These are phyloP conservation scores for Microcos paniculata DNA, from an alignment of 345 rosid species.

Conservation along the genomic window DNA sequence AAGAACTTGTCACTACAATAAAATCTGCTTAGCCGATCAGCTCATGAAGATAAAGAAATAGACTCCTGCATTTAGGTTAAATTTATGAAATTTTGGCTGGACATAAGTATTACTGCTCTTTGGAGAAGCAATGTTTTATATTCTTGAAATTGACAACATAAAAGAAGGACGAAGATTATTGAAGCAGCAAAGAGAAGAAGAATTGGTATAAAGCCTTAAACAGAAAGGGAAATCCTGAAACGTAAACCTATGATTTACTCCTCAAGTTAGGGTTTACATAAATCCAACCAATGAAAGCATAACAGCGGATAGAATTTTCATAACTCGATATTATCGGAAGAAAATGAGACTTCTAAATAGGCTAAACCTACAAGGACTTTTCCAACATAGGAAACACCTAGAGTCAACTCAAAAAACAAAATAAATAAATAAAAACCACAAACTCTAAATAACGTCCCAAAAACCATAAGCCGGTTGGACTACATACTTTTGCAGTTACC, in stretches of 20 bases:
- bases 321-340: neutral
- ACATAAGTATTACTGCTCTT: neutral
- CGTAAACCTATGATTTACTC: neutral
- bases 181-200: neutral
- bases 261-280: neutral
- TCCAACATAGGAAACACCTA: neutral
- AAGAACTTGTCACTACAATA: neutral
- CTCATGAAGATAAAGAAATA: neutral
- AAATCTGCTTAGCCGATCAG: neutral
- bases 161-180: neutral
- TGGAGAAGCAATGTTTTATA: neutral
- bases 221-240: neutral
- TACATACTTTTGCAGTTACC: neutral
- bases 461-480: neutral
- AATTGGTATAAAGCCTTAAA: neutral
- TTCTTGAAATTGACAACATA: neutral
- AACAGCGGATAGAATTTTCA: neutral
- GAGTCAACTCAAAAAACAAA: neutral
- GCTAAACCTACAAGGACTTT: neutral
- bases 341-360: neutral
- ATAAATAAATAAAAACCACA: no score
- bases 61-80: neutral
- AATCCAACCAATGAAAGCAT: neutral
- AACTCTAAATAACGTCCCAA: neutral
- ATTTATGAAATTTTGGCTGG: neutral